These are phyloP conservation scores for Kwoniella dendrophila DNA, from an alignment of 768 basidiomycete genomes.

Conservation along the genomic window DNA sequence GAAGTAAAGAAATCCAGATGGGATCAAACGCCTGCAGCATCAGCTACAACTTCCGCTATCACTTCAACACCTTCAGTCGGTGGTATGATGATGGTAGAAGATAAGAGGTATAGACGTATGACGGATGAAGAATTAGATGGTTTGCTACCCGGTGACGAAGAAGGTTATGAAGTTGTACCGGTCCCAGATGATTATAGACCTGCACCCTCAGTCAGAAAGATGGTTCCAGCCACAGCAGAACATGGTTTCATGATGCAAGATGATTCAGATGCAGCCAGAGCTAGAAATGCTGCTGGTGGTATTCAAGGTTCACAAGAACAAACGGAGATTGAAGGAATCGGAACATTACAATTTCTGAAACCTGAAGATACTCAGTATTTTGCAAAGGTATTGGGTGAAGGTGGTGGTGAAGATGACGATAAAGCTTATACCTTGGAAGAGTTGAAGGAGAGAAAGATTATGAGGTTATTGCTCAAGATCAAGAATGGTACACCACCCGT, in stretches of 20 bases:
- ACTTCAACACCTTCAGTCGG: constrained; percentile 39
- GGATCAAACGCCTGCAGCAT: constrained; percentile 84
- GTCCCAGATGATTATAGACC: constrained; percentile 93
- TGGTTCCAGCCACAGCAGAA: constrained; percentile 62
- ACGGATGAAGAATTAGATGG: constrained; percentile 94
- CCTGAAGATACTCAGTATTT: constrained; percentile 98
- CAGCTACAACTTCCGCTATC: constrained; percentile 59
- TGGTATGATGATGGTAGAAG: constrained; percentile 61
- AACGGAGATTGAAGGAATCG: constrained; percentile 97
- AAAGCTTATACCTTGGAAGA: constrained; percentile 89
- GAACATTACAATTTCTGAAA: constrained; percentile 96
- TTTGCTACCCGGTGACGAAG: constrained; percentile 70
- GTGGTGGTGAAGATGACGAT: constrained; percentile 77
- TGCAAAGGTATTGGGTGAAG: constrained; percentile 70
- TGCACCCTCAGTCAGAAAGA: constrained; percentile 64
- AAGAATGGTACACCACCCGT: constrained; percentile 99
- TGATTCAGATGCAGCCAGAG: constrained; percentile 78
- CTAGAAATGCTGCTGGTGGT: constrained; percentile 84
- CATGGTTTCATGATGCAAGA: constrained; percentile 97
- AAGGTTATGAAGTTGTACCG: constrained; percentile 86
- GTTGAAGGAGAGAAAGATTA: constrained; percentile 99
- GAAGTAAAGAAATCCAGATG: constrained; percentile 89
- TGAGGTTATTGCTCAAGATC: constrained; percentile 95
- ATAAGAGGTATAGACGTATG: constrained; percentile 94
- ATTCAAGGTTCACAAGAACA: constrained; percentile 79